Evolutionary conservation across 129 eudicot species (phyloP), one percentile per base, ranked within the genome.

Genomic region (Lactuca sativa): DNA sequence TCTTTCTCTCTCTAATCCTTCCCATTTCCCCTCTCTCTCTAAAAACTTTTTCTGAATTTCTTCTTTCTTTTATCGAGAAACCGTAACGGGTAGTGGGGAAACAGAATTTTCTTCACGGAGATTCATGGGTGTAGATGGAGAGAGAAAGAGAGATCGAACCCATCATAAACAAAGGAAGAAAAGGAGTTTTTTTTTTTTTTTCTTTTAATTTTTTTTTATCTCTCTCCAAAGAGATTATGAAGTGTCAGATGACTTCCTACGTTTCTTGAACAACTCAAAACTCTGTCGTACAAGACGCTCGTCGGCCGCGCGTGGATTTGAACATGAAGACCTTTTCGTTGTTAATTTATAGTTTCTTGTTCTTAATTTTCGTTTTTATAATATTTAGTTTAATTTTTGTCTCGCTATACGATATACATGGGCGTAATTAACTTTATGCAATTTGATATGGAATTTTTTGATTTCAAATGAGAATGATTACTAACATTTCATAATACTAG

Each of bases 1-100:
- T 74, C 73, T 62, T 73, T 77, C 79, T 64, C 81, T 74, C 78
- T 74, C 83, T 66, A 77, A 77, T 66, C 66, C 64, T 67, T 66
- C 62, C 71, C 80, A 62, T 66, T 41, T 48, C 74, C 56, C 32
- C 56, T 56, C 54, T 69, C 61, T 72, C 71, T 63, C 56, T 74
- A 62, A 15, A 63, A 52, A 56, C 53, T 62, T 81, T 55, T 10
- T 56, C 47, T 33, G 65, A 32, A 10, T 53, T 70, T 69, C 18
- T 55, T 70, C 16, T 75, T 69, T 78, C 54, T 59, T 67, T 54
- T 31, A 73, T 74, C 74, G 65, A 59, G 62, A 76, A 62, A 69
- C 74, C 67, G 78, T 54, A 77, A 78, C 74, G 74, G 66, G 64
- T 34, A 51, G 66, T 57, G 74, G 62, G 41, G 48, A 57, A 75